A percentile compares a stretch with the other conserved stretches of the same genome.
phyloP scores from a whole-genome alignment of 2,329 filamentous ascomycete species.

The Alternaria hordeiaustralica region DNA sequence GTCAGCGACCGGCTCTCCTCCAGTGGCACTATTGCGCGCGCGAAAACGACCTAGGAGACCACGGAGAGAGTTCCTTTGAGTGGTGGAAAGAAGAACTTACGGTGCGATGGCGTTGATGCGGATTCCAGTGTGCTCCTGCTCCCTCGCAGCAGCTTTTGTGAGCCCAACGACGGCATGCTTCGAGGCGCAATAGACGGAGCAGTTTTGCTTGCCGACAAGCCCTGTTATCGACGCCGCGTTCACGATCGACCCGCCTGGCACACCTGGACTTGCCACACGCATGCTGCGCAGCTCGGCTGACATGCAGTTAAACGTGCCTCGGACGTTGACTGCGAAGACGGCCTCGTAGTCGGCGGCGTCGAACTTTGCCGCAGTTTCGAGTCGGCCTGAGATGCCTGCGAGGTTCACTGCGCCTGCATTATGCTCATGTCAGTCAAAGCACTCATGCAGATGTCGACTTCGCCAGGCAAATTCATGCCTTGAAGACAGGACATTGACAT shows the following conservation, averaged over 20 bases:
- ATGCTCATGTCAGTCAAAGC: not conserved
- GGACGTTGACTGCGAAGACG: slow-evolving; percentile 45
- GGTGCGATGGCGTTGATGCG: slow-evolving; percentile 54
- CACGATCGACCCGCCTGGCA: slow-evolving; percentile 38
- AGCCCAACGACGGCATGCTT: slow-evolving; percentile 39
- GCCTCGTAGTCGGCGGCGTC: slow-evolving; percentile 43
- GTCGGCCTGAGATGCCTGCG: slow-evolving; percentile 52
- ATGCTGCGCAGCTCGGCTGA: slow-evolving; percentile 49
- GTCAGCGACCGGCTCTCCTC: not conserved
- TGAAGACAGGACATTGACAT: not conserved
- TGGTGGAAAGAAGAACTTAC: slow-evolving; percentile 34
- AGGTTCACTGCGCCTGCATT: slow-evolving; percentile 8
- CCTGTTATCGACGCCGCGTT: slow-evolving; percentile 59
- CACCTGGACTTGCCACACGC: slow-evolving; percentile 15
- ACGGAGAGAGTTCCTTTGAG: not conserved
- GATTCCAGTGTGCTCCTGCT: slow-evolving; percentile 28
- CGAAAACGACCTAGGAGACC: not conserved
- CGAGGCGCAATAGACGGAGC: slow-evolving; percentile 32
- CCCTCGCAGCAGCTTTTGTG: slow-evolving; percentile 49
- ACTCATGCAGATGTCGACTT: slow-evolving; percentile 6
- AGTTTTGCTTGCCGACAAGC: slow-evolving; percentile 37
- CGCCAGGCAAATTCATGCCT: not conserved
- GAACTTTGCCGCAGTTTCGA: slow-evolving; percentile 29
- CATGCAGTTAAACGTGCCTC: slow-evolving; percentile 43
- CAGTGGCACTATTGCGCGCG: not conserved